A percentile compares a stretch with the other conserved stretches of the same genome.
Conservation (phyloP, 129 eudicot genomes). For the Flaveria robusta region DNA sequence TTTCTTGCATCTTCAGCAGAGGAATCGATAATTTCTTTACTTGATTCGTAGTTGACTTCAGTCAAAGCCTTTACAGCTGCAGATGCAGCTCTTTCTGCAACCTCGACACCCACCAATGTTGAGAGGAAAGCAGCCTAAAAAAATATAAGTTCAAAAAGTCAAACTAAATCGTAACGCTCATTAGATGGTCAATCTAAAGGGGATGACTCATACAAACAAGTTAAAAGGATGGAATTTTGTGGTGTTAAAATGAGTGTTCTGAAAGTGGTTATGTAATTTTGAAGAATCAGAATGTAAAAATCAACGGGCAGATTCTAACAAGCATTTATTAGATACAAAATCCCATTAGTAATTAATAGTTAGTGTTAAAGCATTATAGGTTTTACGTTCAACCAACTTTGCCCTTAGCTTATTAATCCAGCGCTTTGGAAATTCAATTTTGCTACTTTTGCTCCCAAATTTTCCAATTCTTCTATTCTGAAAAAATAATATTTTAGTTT, state of each 20-base stretch:
- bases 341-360: background rate
- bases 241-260: background rate
- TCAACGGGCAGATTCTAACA: background rate
- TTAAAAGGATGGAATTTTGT: background rate
- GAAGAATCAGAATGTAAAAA: background rate
- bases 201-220: background rate
- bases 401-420: background rate
- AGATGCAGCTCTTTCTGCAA: slow-evolving; percentile 83
- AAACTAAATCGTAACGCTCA: slow-evolving; percentile 16
- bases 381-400: background rate
- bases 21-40: slow-evolving; percentile 38
- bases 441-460: background rate
- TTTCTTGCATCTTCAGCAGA: slow-evolving; percentile 32
- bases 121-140: slow-evolving; percentile 90
- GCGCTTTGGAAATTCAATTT: background rate
- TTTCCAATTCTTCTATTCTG: background rate
- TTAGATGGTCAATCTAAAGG: slow-evolving; percentile 1
- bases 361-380: background rate
- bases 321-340: background rate
- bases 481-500: background rate
- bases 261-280: slow-evolving; percentile 1
- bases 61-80: slow-evolving; percentile 78
- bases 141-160: slow-evolving; percentile 8
- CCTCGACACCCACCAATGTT: slow-evolving; percentile 84
- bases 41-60: slow-evolving; percentile 38